These are phyloP conservation scores for Mycena maculata DNA, from an alignment of 768 basidiomycete genomes.

Conservation along the genomic window DNA sequence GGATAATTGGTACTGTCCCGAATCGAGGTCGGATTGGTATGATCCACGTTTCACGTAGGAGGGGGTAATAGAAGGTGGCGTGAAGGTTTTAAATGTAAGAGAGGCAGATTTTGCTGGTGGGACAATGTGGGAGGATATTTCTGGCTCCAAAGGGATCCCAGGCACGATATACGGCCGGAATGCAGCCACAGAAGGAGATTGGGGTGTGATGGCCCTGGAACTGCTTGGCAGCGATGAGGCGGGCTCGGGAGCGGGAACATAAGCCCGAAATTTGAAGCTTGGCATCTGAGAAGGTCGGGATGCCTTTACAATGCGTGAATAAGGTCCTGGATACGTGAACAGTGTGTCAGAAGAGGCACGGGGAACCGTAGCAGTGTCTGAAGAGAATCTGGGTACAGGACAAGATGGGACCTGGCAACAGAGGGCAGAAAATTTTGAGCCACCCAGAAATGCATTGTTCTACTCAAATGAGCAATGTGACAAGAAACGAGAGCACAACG, in stretches of 20 bases:
- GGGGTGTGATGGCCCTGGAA: neutral
- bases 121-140: too few relatives aligned
- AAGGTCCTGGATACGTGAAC: neutral
- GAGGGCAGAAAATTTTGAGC: neutral
- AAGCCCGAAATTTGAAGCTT: neutral
- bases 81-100: neutral
- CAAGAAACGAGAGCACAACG: neutral
- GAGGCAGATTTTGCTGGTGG: too few relatives aligned
- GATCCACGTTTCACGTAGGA: neutral
- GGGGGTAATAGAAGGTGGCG: neutral
- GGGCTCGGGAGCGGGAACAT: neutral
- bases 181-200: neutral
- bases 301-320: neutral
- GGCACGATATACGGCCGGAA: neutral
- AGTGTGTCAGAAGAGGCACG: neutral
- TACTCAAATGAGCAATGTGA: neutral
- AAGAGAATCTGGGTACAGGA: neutral
- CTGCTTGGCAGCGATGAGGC: too few relatives aligned
- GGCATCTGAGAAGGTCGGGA: neutral
- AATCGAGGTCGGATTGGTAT: neutral
- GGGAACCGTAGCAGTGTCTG: neutral
- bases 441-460: neutral
- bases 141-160: too few relatives aligned
- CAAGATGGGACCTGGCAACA: neutral
- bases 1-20: neutral